These are phyloP conservation scores for Annulohypoxylon nitens DNA, from an alignment of 495 filamentous ascomycete species.

Conservation along the genomic window DNA sequence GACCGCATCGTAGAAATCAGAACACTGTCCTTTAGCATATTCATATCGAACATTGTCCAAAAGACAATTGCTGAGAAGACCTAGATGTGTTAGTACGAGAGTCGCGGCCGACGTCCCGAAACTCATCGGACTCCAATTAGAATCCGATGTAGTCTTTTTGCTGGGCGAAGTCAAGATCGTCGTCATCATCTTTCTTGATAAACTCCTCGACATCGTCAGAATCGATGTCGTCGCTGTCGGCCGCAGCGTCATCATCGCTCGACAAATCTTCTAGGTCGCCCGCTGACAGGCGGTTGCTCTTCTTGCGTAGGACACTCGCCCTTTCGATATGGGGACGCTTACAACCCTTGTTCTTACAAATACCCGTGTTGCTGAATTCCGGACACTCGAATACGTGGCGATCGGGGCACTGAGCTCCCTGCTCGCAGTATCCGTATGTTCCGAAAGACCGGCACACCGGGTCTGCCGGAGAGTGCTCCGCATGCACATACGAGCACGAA, in stretches of 20 bases:
- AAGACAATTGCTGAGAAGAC: slow-evolving; percentile 22
- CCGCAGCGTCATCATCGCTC: slow-evolving; percentile 85
- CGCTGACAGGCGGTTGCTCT: slow-evolving; percentile 46
- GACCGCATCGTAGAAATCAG: slow-evolving; percentile 17
- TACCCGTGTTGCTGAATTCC: slow-evolving; percentile 90
- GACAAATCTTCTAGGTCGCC: slow-evolving; percentile 81
- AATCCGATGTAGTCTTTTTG: slow-evolving; percentile 64
- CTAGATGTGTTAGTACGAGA: slow-evolving; percentile 35
- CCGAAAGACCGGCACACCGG: slow-evolving; percentile 89
- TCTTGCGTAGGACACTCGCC: slow-evolving; percentile 73
- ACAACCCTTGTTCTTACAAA: slow-evolving; percentile 86
- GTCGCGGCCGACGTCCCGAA: background rate
- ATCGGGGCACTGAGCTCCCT: slow-evolving; percentile 81
- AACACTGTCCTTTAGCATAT: slow-evolving; percentile 23
- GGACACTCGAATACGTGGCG: slow-evolving; percentile 93
- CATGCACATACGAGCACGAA: slow-evolving; percentile 90
- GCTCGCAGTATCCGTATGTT: slow-evolving; percentile 89
- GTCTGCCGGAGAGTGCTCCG: slow-evolving; percentile 82
- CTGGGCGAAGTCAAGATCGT: slow-evolving; percentile 57
- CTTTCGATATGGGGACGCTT: slow-evolving; percentile 88
- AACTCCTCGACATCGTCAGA: slow-evolving; percentile 88
- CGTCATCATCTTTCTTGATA: slow-evolving; percentile 59
- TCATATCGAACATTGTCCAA: slow-evolving; percentile 26
- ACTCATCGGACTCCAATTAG: slow-evolving; percentile 39
- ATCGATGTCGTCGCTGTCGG: slow-evolving; percentile 88